Evolutionary conservation across 306 rosid species (phyloP).

Genomic region (Lathyrus sativus): DNA sequence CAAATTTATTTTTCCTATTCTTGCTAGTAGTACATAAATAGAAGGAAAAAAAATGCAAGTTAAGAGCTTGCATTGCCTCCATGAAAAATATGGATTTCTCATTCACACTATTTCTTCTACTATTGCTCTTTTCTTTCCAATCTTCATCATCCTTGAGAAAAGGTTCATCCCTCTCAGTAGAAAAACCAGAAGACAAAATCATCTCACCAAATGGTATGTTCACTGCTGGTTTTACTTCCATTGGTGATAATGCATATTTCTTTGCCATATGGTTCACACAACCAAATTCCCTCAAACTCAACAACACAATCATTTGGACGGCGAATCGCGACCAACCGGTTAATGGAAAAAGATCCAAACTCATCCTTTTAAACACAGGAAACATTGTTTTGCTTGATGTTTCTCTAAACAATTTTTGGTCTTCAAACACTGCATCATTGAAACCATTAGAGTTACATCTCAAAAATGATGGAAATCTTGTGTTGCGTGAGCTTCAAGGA

Average conservation of each 20-base stretch:
- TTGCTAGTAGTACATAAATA: neutral
- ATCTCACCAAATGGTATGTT: slow-evolving; percentile 25
- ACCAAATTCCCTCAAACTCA: neutral
- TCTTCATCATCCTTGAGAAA: neutral
- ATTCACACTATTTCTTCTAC: slow-evolving; percentile 16
- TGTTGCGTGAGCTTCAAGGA: slow-evolving; percentile 9
- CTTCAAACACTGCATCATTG: slow-evolving; percentile 31
- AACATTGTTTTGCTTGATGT: slow-evolving; percentile 44
- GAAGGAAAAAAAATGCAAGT: neutral
- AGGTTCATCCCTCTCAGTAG: slow-evolving; percentile 35
- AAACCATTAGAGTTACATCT: slow-evolving; percentile 13
- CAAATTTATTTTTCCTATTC: neutral
- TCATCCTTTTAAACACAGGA: slow-evolving; percentile 36
- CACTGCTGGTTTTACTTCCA: slow-evolving; percentile 28
- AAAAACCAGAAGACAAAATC: slow-evolving; percentile 23
- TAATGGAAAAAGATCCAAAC: slow-evolving; percentile 44
- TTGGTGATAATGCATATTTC: slow-evolving; percentile 22
- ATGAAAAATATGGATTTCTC: slow-evolving; percentile 8
- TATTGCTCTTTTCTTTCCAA: neutral
- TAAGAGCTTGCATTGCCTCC: neutral
- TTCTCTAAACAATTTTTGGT: slow-evolving; percentile 28
- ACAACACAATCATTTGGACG: slow-evolving; percentile 45
- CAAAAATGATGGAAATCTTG: slow-evolving; percentile 48
- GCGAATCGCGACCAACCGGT: slow-evolving; percentile 50
- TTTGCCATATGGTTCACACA: slow-evolving; percentile 35